These are phyloP conservation scores for Eremochloa ophiuroides DNA, from an alignment of 176 grass and related monocot species.

Conservation along the genomic window DNA sequence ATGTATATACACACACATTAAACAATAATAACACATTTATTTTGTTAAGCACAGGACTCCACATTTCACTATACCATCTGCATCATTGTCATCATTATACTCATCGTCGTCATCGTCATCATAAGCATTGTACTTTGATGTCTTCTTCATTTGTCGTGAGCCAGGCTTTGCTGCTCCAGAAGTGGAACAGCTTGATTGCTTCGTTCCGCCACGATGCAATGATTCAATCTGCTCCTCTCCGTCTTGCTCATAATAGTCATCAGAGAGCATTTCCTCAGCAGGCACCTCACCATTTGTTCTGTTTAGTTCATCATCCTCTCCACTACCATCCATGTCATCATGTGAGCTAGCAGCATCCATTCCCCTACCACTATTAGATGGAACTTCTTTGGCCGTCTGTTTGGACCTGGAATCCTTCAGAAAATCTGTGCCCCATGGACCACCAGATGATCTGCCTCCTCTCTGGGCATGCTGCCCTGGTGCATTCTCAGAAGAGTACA, in stretches of 20 bases:
- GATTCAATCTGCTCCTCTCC: conserved; percentile 76
- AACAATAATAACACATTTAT: conserved; percentile 14
- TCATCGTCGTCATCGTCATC: conserved; percentile 40
- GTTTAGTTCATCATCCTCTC: conserved; percentile 46
- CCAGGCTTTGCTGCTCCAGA: conserved; percentile 50
- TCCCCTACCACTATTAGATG: conserved; percentile 25
- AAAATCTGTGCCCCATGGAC: conserved; percentile 67
- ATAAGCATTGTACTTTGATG: conserved; percentile 50
- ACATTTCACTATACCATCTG: conserved; percentile 68
- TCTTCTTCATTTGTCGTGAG: conserved; percentile 55
- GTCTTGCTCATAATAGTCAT: conserved; percentile 96
- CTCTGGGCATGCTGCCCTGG: conserved; percentile 36
- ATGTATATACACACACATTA: conserved; percentile 5
- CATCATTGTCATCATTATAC: conserved; percentile 49
- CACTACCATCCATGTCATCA: conserved; percentile 51
- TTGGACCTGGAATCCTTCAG: conserved; percentile 70
- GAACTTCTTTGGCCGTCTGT: conserved; percentile 29
- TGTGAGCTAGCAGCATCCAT: conserved; percentile 39
- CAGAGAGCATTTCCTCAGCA: conserved; percentile 91
- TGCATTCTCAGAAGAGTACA: conserved; percentile 30
- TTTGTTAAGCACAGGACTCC: background rate
- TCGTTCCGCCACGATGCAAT: conserved; percentile 45
- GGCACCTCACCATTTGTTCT: conserved; percentile 57
- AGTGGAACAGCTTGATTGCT: conserved; percentile 52
- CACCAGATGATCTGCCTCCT: conserved; percentile 42